These are phyloP conservation scores for Prunus persica DNA, from an alignment of 306 rosid genomes.

Conservation along the genomic window Prunus_persica_NCBIv2 NC_034015.1:20269501-20270000, in stretches of 20 bases:
- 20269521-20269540: not conserved
- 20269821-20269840: not conserved
- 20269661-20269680: not conserved
- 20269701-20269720: not conserved
- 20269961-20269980: constrained; percentile 32
- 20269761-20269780: not conserved
- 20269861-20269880: not conserved
- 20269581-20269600: not conserved
- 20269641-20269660: not conserved
- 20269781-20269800: not conserved
- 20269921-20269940: constrained; percentile 29
- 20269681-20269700: no score
- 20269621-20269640: not conserved
- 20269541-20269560: not conserved
- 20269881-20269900: constrained; percentile 7
- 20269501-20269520: not conserved
- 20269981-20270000: constrained; percentile 34
- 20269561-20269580: not conserved
- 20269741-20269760: not conserved
- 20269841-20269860: not conserved
- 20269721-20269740: not conserved
- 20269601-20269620: not conserved
- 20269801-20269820: not conserved
- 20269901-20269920: constrained; percentile 7
- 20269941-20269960: constrained; percentile 24